Conservation (phyloP, 208 protist genomes). For the Wallacemonas sp. region DNA sequence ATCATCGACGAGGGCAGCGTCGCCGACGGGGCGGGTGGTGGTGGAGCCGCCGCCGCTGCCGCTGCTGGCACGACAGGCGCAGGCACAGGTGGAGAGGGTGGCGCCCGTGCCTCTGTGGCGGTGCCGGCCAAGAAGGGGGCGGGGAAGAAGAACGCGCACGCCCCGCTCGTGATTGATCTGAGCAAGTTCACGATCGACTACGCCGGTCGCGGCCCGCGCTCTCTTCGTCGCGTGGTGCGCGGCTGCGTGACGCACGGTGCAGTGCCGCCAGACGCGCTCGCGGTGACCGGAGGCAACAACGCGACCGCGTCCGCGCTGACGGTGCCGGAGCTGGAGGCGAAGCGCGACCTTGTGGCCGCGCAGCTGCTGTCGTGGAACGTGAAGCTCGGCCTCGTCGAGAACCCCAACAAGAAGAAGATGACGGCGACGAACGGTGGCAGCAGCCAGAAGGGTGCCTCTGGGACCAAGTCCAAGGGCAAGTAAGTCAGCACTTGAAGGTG, state of each 20-base stretch:
- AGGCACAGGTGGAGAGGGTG: too few species aligned
- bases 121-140: not conserved
- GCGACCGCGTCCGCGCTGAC: constrained; percentile 4
- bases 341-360: constrained; percentile 23
- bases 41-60: not conserved
- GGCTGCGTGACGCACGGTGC: constrained; percentile 60
- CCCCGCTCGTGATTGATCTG: constrained; percentile 44
- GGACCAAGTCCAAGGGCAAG: constrained; percentile 4
- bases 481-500: too few species aligned
- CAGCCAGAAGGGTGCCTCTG: not conserved
- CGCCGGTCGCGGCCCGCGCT: constrained; percentile 72
- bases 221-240: constrained; percentile 66
- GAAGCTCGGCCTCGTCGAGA: constrained; percentile 40
- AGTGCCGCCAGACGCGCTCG: constrained; percentile 1
- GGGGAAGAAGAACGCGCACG: constrained; percentile 12
- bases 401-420: constrained; percentile 4
- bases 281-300: constrained; percentile 21
- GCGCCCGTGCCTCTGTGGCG: too few species aligned
- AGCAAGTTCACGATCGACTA: constrained; percentile 69
- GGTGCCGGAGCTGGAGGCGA: constrained; percentile 23
- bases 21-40: not conserved
- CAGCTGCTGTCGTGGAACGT: constrained; percentile 37
- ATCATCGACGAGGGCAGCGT: constrained; percentile 51
- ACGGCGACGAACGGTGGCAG: not conserved
- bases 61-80: not conserved